Evolutionary conservation across 495 filamentous ascomycete genomes (phyloP), one percentile per base, ranked within the genome.

Genomic region (Aspergillus taichungensis): DNA sequence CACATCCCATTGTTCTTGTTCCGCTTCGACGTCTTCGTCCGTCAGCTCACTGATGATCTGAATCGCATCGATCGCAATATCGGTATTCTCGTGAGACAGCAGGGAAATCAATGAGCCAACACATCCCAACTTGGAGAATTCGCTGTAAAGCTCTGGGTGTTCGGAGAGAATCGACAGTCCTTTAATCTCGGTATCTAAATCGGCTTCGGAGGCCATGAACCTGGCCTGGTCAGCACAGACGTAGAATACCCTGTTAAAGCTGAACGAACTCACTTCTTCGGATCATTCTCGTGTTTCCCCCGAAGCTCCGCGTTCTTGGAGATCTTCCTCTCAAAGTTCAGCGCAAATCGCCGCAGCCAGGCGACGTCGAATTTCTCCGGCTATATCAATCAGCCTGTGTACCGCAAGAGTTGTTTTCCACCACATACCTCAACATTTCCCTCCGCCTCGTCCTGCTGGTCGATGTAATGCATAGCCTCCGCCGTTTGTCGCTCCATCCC

Each of bases 51-150:
- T 79, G 42, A 99, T 82, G 34, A 95, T 89, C 60, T 97, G 88
- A 5, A 96, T 80, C 0, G 82, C 85, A 54, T 83, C 87, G 50
- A 96, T 95, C 6, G 92, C 89, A 50, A 99, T 94, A 63, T 99
- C 92, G 2, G 90, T 87, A 63, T 99, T 99, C 55, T 99, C 92
- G 58, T 97, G 92, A 6, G 91, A 82, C 24, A 99, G 66, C 40
- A 99, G 62, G 1, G 80, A 76, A 1, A 95, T 85, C 43, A 99
- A 64, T 12, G 82, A 86, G 0, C 64, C 80, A 0, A 83, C 81
- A 47, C 83, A 84, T 27, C 88, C 92, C 42, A 94, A 60, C 42
- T 81, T 83, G 10, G 82, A 77, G 54, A 99, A 94, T 50, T 94
- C 85, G 24, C 67, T 71, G 59, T 92, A 97, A 10, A 97, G 72